phyloP scores from a whole-genome alignment of 164 flowering plant genomes.

The Vitis rupestris region DNA sequence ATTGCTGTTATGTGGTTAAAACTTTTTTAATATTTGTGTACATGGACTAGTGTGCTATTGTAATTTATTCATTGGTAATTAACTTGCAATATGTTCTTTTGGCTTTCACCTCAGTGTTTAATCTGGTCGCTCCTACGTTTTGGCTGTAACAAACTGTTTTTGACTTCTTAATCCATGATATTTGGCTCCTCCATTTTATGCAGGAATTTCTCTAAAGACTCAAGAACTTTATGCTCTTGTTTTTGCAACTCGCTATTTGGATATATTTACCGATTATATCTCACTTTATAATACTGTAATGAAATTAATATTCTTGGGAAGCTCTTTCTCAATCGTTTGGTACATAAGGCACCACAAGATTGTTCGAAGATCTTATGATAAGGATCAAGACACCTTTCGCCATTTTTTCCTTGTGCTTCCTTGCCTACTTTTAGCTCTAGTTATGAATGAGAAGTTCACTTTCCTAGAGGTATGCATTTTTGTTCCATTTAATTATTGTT shows the following conservation, averaged over 20 bases:
- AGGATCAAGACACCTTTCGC: conserved; percentile 90
- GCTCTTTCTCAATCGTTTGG: conserved; percentile 94
- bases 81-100: no score
- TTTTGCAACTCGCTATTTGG: conserved; percentile 85
- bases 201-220: conserved; percentile 96
- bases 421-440: conserved; percentile 75
- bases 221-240: conserved; percentile 91
- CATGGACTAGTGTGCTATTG: no score
- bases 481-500: neutral
- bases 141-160: neutral
- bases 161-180: neutral
- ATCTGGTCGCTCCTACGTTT: no score
- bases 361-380: conserved; percentile 87
- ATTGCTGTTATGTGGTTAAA: no score
- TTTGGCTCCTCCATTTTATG: conserved; percentile 9
- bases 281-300: conserved; percentile 80
- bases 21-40: no score
- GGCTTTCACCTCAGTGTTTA: no score
- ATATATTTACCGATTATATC: conserved; percentile 67
- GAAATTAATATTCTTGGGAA: conserved; percentile 90
- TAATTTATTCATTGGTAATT: no score
- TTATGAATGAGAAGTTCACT: conserved; percentile 78
- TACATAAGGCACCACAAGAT: conserved; percentile 85
- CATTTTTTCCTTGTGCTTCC: conserved; percentile 69
- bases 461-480: conserved; percentile 62